Base-by-base conservation (phyloP, 2,329 filamentous ascomycete species). In the Trichoderma gracile region DNA sequence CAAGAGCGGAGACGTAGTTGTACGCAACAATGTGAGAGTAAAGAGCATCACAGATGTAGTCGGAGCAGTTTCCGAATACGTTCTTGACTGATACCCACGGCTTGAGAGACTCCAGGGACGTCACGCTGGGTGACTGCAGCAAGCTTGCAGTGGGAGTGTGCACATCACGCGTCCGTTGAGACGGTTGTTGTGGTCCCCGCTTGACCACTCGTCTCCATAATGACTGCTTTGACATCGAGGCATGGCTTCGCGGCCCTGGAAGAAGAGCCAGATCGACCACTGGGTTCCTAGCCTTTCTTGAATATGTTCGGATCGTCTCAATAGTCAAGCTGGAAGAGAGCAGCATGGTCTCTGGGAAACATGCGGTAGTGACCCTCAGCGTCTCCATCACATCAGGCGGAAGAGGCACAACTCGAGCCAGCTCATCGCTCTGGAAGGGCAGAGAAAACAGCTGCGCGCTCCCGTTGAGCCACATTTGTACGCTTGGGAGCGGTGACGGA, bases 261-360 rank as follows among this genome's bases (percentile, higher is more conserved):
- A 69, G 70, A 45, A 66, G 66, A 62, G 69, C 60, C 3, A 69
- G 43, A 21, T 77, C 72, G n/a, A n/a, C 2, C 4, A 65, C 68
- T 9, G 76, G 75, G n/a, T 81, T 82, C 54, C 78, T 79, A 45
- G 85, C 71, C 69, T 85, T 85, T 58, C 78, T 82, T 0, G 83
- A 81, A 68, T 85, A 85, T 30, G 79, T 73, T 17, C 85, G 82
- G 64, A 87, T 85, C 0, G 82, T 86, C 72, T 87, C 84, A 55
- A 86, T 78, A 0, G 84, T 82, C 5, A 86, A 75, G 69, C 81
- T 85, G 0, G 80, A 82, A 5, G 83, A 81, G 12, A 82, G 75
- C 1, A 87, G 79, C 81, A 86, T 85, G 1, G 84, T 85, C 68
- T 86, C 84, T 0, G 84, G 84, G 67, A 87, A 87, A 68, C 82